phyloP scores from a whole-genome alignment of 2,329 filamentous ascomycete genomes.

The Zopfia rhizophila region DNA sequence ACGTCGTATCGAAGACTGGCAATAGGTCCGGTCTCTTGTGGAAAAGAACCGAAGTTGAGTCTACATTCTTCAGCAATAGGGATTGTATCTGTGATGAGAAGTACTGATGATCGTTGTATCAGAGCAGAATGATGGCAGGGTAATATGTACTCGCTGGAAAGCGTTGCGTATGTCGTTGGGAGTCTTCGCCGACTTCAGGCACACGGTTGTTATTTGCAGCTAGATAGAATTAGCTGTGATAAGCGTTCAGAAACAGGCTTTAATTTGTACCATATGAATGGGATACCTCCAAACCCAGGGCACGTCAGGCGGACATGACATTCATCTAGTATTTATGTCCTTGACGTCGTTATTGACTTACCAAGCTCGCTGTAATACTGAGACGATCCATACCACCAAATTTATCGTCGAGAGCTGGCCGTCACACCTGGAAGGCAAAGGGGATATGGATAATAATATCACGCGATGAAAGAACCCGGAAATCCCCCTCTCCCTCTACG shows the following conservation, averaged over 20 bases:
- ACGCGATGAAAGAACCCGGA: too few relatives aligned
- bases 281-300: too few relatives aligned
- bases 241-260: too few relatives aligned
- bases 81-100: slow-evolving; percentile 30
- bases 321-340: too few relatives aligned
- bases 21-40: slow-evolving; percentile 21
- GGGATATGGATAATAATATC: too few relatives aligned
- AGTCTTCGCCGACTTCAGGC: slow-evolving; percentile 22
- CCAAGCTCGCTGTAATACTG: slow-evolving; percentile 8
- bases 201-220: slow-evolving; percentile 25
- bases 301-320: too few relatives aligned
- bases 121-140: slow-evolving; percentile 26
- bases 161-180: slow-evolving; percentile 25
- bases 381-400: slow-evolving; percentile 13
- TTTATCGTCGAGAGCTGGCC: too few relatives aligned
- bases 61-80: slow-evolving; percentile 21
- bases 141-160: slow-evolving; percentile 28
- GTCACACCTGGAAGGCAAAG: too few relatives aligned
- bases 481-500: too few relatives aligned
- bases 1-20: slow-evolving; percentile 28
- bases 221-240: too few relatives aligned
- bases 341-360: slow-evolving; percentile 4
- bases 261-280: too few relatives aligned
- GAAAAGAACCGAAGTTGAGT: too few relatives aligned
- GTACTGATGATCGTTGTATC: slow-evolving; percentile 28